These are phyloP conservation scores for Colletotrichum somersetense DNA, from an alignment of 2,329 filamentous ascomycete genomes.

Conservation along the genomic window DNA sequence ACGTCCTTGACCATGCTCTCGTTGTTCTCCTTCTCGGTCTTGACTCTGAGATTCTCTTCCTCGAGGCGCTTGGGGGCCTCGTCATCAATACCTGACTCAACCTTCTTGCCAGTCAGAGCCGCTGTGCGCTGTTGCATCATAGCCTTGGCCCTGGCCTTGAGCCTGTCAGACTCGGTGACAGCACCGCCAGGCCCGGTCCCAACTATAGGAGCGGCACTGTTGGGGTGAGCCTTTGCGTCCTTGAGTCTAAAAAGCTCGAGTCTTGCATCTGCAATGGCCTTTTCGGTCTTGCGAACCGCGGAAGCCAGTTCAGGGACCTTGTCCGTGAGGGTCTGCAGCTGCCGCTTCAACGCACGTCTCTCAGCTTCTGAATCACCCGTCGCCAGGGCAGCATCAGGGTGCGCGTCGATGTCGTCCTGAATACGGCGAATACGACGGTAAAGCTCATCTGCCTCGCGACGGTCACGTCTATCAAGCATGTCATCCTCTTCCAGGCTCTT, in stretches of 20 bases:
- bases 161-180: constrained; percentile 91
- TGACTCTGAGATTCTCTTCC: constrained; percentile 85
- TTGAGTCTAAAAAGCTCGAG: constrained; percentile 93
- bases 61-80: constrained; percentile 88
- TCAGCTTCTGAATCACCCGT: constrained; percentile 89
- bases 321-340: constrained; percentile 89
- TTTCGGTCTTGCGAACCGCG: constrained; percentile 89
- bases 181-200: constrained; percentile 92
- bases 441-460: constrained; percentile 91
- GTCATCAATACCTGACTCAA: constrained; percentile 77
- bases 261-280: constrained; percentile 90
- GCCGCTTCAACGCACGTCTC: constrained; percentile 84
- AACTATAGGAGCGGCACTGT: constrained; percentile 82
- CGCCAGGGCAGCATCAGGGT: constrained; percentile 81
- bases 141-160: constrained; percentile 94
- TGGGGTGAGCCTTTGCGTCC: constrained; percentile 92
- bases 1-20: constrained; percentile 97
- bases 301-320: constrained; percentile 93
- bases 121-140: constrained; percentile 99
- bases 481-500: constrained; percentile 92
- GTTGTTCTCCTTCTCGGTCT: constrained; percentile 90
- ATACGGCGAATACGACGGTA: constrained; percentile 92
- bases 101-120: constrained; percentile 87
- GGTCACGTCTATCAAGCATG: constrained; percentile 87
- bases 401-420: constrained; percentile 93